phyloP scores from a whole-genome alignment of 2,329 filamentous ascomycete species.

The Camptophora hylomeconis region DNA sequence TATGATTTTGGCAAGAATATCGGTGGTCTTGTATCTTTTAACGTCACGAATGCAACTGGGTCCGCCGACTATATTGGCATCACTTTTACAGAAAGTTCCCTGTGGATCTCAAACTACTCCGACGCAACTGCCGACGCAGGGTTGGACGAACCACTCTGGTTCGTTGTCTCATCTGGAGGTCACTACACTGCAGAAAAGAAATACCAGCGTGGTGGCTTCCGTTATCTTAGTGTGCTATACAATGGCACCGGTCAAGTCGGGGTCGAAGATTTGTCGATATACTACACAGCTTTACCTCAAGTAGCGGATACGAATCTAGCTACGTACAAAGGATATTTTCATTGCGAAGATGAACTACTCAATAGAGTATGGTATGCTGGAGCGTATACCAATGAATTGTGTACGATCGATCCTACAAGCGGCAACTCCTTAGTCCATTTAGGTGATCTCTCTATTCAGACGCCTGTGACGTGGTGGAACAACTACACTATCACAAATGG shows the following conservation, averaged over 20 bases:
- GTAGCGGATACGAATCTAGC: constrained; percentile 25
- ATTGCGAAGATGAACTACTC: constrained; percentile 35
- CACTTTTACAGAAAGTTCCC: constrained; percentile 26
- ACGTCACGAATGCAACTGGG: constrained; percentile 17
- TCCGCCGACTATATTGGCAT: constrained; percentile 24
- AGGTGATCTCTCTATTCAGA: constrained; percentile 4
- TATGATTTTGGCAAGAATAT: constrained; percentile 29
- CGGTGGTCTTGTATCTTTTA: constrained; percentile 25
- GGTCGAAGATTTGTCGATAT: constrained; percentile 23
- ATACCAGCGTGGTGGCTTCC: constrained; percentile 32
- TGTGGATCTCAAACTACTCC: constrained; percentile 36
- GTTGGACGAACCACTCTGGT: constrained; percentile 37
- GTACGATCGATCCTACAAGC: constrained; percentile 20
- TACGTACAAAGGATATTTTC: constrained; percentile 38
- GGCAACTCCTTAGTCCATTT: constrained; percentile 16
- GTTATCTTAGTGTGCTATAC: constrained; percentile 33
- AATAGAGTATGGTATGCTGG: constrained; percentile 45
- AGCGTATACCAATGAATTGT: constrained; percentile 33
- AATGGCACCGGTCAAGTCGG: constrained; percentile 30
- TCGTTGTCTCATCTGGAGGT: constrained; percentile 25
- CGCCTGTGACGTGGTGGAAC: constrained; percentile 7
- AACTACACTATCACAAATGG: constrained; percentile 17
- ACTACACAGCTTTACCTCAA: constrained; percentile 28
- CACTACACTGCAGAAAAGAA: constrained; percentile 28
- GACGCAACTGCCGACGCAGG: constrained; percentile 36